Percentiles rank a stretch among this genome's conserved stretches.
phyloP scores from a whole-genome alignment of 1,284 basidiomycete genomes.

The Apiotrichum sp. region DNA sequence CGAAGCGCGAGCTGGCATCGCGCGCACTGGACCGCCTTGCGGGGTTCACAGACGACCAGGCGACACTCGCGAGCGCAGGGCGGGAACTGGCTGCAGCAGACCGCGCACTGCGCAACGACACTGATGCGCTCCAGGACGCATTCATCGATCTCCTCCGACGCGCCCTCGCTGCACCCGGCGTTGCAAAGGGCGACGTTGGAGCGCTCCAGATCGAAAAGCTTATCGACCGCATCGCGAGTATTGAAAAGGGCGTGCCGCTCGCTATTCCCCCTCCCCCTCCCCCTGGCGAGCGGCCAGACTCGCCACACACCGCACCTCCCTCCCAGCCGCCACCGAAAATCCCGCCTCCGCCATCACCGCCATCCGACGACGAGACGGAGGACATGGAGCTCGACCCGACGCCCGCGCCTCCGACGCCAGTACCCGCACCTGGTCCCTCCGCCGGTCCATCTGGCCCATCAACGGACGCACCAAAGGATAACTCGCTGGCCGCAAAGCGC shows the following conservation, averaged over 20 bases:
- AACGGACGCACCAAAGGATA: not conserved
- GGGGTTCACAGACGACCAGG: not conserved
- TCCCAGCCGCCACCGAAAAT: not conserved
- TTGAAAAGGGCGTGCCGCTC: not conserved
- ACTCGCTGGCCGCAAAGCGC: not conserved
- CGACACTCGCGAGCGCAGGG: not conserved
- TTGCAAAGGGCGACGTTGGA: not conserved
- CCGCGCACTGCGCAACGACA: not conserved
- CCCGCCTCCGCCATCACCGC: not conserved
- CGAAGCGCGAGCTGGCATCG: not conserved
- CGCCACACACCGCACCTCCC: not conserved
- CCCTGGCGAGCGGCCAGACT: too few relatives aligned
- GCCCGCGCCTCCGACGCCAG: too few relatives aligned
- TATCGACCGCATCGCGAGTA: not conserved
- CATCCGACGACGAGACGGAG: not conserved
- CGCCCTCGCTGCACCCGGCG: constrained; percentile 1
- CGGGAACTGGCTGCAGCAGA: not conserved
- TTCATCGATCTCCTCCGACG: constrained; percentile 3
- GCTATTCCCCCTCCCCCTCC: too few relatives aligned
- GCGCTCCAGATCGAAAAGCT: constrained; percentile 1
- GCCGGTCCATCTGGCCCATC: not conserved
- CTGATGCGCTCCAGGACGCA: not conserved
- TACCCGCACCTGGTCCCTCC: not conserved
- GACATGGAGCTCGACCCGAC: not conserved
- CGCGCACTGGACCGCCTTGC: constrained; percentile 1